Conservation (phyloP, 2,329 filamentous ascomycete genomes). For the Alternaria sp. region DNA sequence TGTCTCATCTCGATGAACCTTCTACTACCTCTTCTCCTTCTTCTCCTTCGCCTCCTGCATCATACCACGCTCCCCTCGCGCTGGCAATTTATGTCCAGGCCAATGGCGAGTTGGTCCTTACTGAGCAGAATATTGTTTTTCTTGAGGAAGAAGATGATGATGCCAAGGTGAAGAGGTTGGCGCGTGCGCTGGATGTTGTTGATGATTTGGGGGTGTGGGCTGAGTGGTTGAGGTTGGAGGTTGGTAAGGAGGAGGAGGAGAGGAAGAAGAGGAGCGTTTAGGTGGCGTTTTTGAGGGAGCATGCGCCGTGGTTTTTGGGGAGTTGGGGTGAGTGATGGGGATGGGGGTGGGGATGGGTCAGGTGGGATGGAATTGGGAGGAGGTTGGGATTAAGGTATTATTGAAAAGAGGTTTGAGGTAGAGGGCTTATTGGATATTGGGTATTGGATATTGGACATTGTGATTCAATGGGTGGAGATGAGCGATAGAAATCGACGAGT, state of each 20-base stretch:
- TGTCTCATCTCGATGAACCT: constrained; percentile 22
- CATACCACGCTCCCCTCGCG: constrained; percentile 51
- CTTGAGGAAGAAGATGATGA: constrained; percentile 30
- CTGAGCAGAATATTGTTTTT: constrained; percentile 64
- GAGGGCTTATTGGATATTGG: no score
- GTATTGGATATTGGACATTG: no score
- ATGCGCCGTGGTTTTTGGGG: no score
- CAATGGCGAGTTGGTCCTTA: constrained; percentile 67
- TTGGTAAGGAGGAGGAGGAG: neutral
- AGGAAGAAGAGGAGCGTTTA: neutral
- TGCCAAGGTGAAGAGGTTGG: constrained; percentile 46
- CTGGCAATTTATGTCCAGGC: constrained; percentile 67
- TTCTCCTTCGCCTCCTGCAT: constrained; percentile 13
- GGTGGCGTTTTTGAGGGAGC: neutral
- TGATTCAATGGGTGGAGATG: no score
- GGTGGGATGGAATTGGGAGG: no score
- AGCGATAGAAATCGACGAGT: no score
- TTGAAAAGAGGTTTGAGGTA: no score
- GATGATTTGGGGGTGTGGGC: constrained; percentile 62
- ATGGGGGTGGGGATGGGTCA: no score
- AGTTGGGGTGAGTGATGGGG: no score
- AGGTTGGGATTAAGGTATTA: no score
- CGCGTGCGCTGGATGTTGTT: constrained; percentile 55
- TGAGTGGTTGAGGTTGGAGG: constrained; percentile 56
- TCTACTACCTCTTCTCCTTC: no score